Percentiles rank a stretch among this genome's conserved stretches.
These are phyloP conservation scores for Euphorbia schlechtendalii DNA, from an alignment of 441 rosid species.

Conservation along the genomic window DNA sequence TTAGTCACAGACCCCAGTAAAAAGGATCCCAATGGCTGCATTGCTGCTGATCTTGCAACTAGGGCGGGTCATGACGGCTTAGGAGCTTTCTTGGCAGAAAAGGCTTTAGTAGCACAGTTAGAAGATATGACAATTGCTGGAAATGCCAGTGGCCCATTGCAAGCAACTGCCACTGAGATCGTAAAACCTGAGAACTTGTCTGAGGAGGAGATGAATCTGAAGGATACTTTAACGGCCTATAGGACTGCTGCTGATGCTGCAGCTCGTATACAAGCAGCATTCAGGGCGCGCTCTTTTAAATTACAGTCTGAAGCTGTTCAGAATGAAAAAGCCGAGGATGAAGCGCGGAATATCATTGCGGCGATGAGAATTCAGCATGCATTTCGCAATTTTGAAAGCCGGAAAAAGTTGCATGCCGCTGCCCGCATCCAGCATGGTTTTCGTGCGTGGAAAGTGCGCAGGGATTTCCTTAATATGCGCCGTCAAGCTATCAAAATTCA, in stretches of 20 bases:
- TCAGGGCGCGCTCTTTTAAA: conserved; percentile 75
- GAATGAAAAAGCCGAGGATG: conserved; percentile 52
- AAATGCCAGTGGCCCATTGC: conserved; percentile 68
- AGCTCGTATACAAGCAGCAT: conserved; percentile 79
- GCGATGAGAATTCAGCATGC: conserved; percentile 96
- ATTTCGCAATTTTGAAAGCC: conserved; percentile 55
- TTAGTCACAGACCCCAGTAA: conserved; percentile 88
- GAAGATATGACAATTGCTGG: conserved; percentile 84
- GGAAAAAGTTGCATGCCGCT: conserved; percentile 80
- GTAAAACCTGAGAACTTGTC: conserved; percentile 30
- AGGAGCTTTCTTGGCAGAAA: conserved; percentile 88
- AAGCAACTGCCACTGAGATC: conserved; percentile 33
- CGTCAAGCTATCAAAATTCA: conserved; percentile 72
- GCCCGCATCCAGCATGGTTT: conserved; percentile 82
- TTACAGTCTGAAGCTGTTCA: conserved; percentile 46
- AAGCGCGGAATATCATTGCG: conserved; percentile 70
- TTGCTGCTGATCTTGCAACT: conserved; percentile 87
- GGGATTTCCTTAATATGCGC: conserved; percentile 69
- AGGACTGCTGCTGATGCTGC: conserved; percentile 94
- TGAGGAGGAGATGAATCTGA: conserved; percentile 67
- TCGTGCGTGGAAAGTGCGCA: conserved; percentile 80
- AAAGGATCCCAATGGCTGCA: conserved; percentile 63
- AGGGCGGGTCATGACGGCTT: conserved; percentile 75
- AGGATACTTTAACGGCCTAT: conserved; percentile 81
- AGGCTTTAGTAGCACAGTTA: conserved; percentile 74